Conservation (phyloP, 495 filamentous ascomycete species). For the Hyphodiscus hymeniophilus region DNA sequence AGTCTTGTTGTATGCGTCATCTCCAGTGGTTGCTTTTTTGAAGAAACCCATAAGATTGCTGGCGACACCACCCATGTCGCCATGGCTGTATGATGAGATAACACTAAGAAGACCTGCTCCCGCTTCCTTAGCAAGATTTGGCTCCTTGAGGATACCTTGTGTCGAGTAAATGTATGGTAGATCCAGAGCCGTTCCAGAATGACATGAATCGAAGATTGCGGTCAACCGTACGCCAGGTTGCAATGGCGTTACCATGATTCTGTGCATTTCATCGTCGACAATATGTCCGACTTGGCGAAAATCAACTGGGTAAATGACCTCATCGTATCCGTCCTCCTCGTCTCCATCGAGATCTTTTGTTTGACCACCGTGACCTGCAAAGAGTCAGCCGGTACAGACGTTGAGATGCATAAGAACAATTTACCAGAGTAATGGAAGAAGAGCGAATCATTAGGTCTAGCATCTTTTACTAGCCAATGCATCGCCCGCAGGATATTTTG, state of each 20-base stretch:
- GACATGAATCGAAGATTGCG: slow-evolving; percentile 99
- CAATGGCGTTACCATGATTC: slow-evolving; percentile 85
- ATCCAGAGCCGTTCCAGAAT: slow-evolving; percentile 92
- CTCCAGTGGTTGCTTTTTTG: slow-evolving; percentile 84
- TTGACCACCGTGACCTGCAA: slow-evolving; percentile 84
- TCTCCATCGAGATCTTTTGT: slow-evolving; percentile 94
- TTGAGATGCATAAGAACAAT: slow-evolving; percentile 21
- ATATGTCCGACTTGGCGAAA: slow-evolving; percentile 88
- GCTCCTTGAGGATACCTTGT: slow-evolving; percentile 91
- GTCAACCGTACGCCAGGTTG: slow-evolving; percentile 82
- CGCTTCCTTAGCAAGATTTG: slow-evolving; percentile 95
- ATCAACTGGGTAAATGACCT: slow-evolving; percentile 97
- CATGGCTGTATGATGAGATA: slow-evolving; percentile 81
- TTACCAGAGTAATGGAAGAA: slow-evolving; percentile 98
- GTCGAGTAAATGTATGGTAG: slow-evolving; percentile 97
- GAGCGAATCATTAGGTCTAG: slow-evolving; percentile 85
- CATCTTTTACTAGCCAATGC: slow-evolving; percentile 98
- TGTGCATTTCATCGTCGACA: slow-evolving; percentile 97
- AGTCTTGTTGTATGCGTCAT: slow-evolving; percentile 70
- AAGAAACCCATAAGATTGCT: slow-evolving; percentile 77
- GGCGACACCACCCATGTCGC: slow-evolving; percentile 79
- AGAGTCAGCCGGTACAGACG: slow-evolving; percentile 6
- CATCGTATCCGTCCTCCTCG: slow-evolving; percentile 92
- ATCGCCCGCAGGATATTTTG: slow-evolving; percentile 93
- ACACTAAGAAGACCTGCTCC: slow-evolving; percentile 87